A percentile compares a stretch with the other conserved stretches of the same genome.
These are phyloP conservation scores for Apiotrichum montevideense DNA, from an alignment of 1,284 basidiomycete species.

Conservation along the genomic window DNA sequence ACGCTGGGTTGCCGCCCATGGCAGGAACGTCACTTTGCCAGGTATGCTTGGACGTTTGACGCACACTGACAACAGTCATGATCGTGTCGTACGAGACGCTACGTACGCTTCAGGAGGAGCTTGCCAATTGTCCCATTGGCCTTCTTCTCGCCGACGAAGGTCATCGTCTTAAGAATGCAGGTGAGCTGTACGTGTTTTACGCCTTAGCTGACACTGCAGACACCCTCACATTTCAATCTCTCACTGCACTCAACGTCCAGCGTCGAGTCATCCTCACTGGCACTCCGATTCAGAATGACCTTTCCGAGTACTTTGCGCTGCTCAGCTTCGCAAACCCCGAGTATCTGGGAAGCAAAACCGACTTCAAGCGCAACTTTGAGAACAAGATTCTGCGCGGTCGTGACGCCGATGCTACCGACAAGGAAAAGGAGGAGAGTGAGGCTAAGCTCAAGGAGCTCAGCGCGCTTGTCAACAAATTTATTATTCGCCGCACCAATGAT, in stretches of 20 bases:
- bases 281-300: constrained; percentile 93
- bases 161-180: constrained; percentile 93
- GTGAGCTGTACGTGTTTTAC: constrained; percentile 48
- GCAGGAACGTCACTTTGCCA: constrained; percentile 81
- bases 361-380: constrained; percentile 97
- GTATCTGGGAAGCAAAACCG: constrained; percentile 81
- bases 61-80: constrained; percentile 63
- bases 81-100: constrained; percentile 98
- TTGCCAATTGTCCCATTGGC: constrained; percentile 76
- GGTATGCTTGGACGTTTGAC: constrained; percentile 49
- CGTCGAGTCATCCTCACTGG: constrained; percentile 96
- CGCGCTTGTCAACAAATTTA: constrained; percentile 87
- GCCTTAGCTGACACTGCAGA: constrained; percentile 50
- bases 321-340: constrained; percentile 96
- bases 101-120: constrained; percentile 68
- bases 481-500: constrained; percentile 96
- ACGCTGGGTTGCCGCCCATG: constrained; percentile 78
- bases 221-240: constrained; percentile 78
- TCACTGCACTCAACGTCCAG: constrained; percentile 78
- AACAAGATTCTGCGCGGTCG: constrained; percentile 87
- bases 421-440: constrained; percentile 74
- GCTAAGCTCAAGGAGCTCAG: constrained; percentile 90
- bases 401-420: constrained; percentile 81
- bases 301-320: constrained; percentile 94
- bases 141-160: constrained; percentile 94